phyloP scores from a whole-genome alignment of 2,329 filamentous ascomycete species.

The Lachnellula arida region DNA sequence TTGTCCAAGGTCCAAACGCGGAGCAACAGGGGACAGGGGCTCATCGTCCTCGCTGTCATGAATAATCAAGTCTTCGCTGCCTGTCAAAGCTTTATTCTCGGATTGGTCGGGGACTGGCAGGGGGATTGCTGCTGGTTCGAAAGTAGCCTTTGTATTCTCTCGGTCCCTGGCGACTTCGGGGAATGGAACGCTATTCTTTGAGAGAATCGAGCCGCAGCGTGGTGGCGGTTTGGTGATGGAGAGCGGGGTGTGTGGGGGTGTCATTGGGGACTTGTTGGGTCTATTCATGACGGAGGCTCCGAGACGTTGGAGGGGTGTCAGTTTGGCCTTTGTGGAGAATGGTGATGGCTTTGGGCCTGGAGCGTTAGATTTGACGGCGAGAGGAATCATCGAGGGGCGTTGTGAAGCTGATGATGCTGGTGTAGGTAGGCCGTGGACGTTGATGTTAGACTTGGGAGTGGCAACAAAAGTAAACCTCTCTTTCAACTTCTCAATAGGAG shows the following conservation, averaged over 20 bases:
- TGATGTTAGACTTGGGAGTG: constrained; percentile 15
- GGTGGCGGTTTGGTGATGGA: constrained; percentile 3
- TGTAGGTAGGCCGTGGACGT: constrained; percentile 11
- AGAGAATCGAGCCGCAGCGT: constrained; percentile 11
- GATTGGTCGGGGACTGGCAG: constrained; percentile 25
- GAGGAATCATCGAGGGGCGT: constrained; percentile 26
- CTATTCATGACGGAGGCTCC: constrained; percentile 24
- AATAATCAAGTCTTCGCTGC: constrained; percentile 49
- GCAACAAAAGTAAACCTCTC: constrained; percentile 21
- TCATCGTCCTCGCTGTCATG: constrained; percentile 44
- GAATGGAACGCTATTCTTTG: constrained; percentile 21
- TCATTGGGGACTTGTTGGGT: constrained; percentile 17
- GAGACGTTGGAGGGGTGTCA: constrained; percentile 32
- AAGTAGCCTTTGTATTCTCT: neutral
- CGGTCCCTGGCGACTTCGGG: constrained; percentile 19
- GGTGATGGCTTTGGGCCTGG: constrained; percentile 9
- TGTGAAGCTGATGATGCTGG: constrained; percentile 18
- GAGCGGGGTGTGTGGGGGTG: constrained; percentile 26
- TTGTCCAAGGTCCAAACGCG: constrained; percentile 12
- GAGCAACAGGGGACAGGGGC: constrained; percentile 14
- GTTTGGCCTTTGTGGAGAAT: constrained; percentile 2
- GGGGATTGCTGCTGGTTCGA: constrained; percentile 36
- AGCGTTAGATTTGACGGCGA: constrained; percentile 22
- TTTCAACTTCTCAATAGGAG: constrained; percentile 12
- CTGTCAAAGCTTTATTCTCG: constrained; percentile 27